phyloP scores from a whole-genome alignment of 169 alveolate genomes.

The Cryptosporidium meleagridis region DNA sequence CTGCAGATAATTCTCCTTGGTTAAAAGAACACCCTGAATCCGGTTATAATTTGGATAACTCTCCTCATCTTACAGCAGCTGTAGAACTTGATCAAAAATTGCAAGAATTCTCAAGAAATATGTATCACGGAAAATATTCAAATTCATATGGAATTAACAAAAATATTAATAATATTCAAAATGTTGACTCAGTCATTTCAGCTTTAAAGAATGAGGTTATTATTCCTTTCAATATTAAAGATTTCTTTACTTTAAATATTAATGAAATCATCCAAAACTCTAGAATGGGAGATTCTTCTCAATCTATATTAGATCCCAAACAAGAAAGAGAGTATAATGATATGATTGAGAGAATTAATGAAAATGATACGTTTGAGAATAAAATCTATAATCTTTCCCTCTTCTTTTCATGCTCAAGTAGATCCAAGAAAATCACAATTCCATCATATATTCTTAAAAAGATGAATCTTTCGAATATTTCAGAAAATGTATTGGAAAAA shows the following conservation, averaged over 20 bases:
- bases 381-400: constrained; percentile 15
- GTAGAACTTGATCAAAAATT: constrained; percentile 85
- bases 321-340: background rate
- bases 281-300: background rate
- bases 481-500: constrained; percentile 10
- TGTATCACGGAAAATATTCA: constrained; percentile 79
- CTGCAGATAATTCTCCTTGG: constrained; percentile 91
- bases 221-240: constrained; percentile 77
- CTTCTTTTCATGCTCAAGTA: constrained; percentile 29
- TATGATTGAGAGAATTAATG: constrained; percentile 17
- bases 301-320: background rate
- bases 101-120: constrained; percentile 82
- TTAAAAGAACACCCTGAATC: constrained; percentile 88
- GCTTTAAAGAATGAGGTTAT: constrained; percentile 79
- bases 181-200: constrained; percentile 81
- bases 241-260: constrained; percentile 75
- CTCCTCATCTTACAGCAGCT: constrained; percentile 90
- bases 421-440: constrained; percentile 18
- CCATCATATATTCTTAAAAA: constrained; percentile 34
- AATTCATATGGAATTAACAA: constrained; percentile 80
- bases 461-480: constrained; percentile 3
- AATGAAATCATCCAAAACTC: constrained; percentile 3
- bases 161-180: constrained; percentile 81
- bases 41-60: constrained; percentile 84
- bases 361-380: constrained; percentile 12